Evolutionary conservation across 257 asterid genomes (phyloP).

Genomic region (Catharanthus roseus): DNA sequence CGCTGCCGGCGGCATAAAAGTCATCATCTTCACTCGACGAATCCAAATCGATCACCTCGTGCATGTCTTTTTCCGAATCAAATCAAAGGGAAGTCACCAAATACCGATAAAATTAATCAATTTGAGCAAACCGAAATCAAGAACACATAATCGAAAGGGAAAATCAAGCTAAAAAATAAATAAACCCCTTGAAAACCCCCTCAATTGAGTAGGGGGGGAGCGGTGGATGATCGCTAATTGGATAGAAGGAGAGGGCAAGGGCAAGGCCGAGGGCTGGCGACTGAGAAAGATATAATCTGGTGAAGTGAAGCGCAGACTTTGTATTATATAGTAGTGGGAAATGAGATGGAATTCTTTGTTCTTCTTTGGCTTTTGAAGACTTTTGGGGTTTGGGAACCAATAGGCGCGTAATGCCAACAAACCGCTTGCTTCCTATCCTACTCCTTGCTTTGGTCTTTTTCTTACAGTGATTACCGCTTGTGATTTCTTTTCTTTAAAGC

Average conservation of each 20-base stretch:
- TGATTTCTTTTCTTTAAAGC: too few relatives aligned
- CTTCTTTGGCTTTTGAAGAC: too few relatives aligned
- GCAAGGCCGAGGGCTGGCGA: neutral
- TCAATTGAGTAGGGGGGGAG: neutral
- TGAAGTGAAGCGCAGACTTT: neutral
- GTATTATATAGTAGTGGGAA: neutral
- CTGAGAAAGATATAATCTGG: neutral
- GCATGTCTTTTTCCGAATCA: neutral
- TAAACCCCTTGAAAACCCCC: slow-evolving; percentile 3
- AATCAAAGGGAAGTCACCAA: neutral
- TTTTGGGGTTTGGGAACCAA: too few relatives aligned
- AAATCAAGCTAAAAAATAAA: neutral
- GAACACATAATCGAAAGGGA: neutral
- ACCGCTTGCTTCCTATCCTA: too few relatives aligned
- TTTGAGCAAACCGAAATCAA: neutral
- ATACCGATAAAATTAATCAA: neutral
- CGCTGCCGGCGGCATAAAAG: neutral
- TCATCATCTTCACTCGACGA: slow-evolving; percentile 18
- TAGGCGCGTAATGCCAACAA: too few relatives aligned
- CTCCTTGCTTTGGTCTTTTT: too few relatives aligned
- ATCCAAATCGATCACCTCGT: slow-evolving; percentile 12
- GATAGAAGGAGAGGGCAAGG: neutral
- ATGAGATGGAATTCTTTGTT: too few relatives aligned
- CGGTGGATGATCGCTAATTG: neutral
- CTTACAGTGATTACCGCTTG: too few relatives aligned